Conservation (phyloP, 352 stramenopile species). For the Pythium aphanidermatum region DNA sequence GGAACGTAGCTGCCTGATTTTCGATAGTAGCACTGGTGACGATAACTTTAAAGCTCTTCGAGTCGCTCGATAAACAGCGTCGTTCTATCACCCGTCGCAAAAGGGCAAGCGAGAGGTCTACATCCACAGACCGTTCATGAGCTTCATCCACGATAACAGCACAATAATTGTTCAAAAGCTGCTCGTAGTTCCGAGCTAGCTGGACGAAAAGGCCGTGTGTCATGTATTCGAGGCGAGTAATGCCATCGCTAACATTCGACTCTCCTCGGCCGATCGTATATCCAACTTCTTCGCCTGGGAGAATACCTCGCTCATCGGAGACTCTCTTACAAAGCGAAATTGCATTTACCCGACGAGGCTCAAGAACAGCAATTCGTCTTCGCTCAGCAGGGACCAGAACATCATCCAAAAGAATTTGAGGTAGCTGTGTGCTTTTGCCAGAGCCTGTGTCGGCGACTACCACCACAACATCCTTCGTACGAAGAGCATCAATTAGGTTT, state of each 20-base stretch:
- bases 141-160: conserved; percentile 25
- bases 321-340: conserved; percentile 19
- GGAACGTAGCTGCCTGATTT: conserved; percentile 9
- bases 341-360: conserved; percentile 22
- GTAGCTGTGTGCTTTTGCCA: conserved; percentile 26
- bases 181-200: conserved; percentile 11
- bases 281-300: conserved; percentile 12
- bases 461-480: conserved; percentile 8
- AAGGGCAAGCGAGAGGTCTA: conserved; percentile 24
- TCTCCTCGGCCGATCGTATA: conserved; percentile 24
- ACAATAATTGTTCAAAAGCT: conserved; percentile 13
- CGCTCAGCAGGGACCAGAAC: conserved; percentile 5
- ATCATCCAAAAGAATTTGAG: conserved; percentile 24
- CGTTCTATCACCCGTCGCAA: conserved; percentile 7
- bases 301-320: conserved; percentile 10
- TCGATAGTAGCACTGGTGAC: conserved; percentile 27
- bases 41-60: conserved; percentile 11
- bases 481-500: conserved; percentile 9
- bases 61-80: not conserved
- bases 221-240: conserved; percentile 19
- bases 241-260: conserved; percentile 1
- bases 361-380: conserved; percentile 16
- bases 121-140: conserved; percentile 24
- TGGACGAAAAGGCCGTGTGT: conserved; percentile 24
- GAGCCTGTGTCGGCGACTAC: conserved; percentile 25